Conservation (phyloP, 768 basidiomycete species). For the Pulveroboletus frians region DNA sequence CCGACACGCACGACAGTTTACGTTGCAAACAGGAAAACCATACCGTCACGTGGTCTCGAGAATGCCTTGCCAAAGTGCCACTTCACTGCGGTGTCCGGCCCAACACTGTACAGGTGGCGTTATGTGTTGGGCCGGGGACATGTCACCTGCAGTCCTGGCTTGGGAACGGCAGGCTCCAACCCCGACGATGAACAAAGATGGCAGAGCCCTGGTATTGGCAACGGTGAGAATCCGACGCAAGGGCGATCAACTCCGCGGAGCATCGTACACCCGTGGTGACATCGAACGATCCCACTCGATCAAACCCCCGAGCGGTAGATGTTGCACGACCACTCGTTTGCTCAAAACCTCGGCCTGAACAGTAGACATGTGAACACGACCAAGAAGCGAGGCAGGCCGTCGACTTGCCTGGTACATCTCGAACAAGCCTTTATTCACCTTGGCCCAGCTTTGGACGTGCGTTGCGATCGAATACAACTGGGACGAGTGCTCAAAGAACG, state of each 20-base stretch:
- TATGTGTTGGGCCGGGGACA: not conserved
- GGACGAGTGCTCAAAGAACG: slow-evolving; percentile 90
- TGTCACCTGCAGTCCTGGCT: slow-evolving; percentile 2
- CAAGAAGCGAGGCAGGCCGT: not conserved
- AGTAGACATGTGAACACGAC: slow-evolving; percentile 5
- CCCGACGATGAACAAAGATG: slow-evolving; percentile 1
- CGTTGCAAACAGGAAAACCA: slow-evolving; percentile 8
- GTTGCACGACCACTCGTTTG: slow-evolving; percentile 96
- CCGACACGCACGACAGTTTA: slow-evolving; percentile 6
- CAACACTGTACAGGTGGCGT: not conserved
- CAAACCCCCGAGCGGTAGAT: slow-evolving; percentile 79
- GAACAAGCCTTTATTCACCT: slow-evolving; percentile 83
- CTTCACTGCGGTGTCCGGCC: not conserved
- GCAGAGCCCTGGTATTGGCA: slow-evolving; percentile 5
- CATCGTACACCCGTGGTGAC: slow-evolving; percentile 1
- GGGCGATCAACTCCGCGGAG: slow-evolving; percentile 18
- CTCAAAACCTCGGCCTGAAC: slow-evolving; percentile 80
- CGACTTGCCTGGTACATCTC: slow-evolving; percentile 89
- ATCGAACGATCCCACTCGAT: slow-evolving; percentile 54
- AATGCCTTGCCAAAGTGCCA: not conserved
- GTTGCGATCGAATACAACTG: slow-evolving; percentile 82
- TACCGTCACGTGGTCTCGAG: not conserved
- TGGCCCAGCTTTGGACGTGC: slow-evolving; percentile 86
- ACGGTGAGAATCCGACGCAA: slow-evolving; percentile 13
- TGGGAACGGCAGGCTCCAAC: slow-evolving; percentile 7